These are phyloP conservation scores for Backusella psychrophila DNA, from an alignment of 192 early-diverging fungal species.

Conservation along the genomic window DNA sequence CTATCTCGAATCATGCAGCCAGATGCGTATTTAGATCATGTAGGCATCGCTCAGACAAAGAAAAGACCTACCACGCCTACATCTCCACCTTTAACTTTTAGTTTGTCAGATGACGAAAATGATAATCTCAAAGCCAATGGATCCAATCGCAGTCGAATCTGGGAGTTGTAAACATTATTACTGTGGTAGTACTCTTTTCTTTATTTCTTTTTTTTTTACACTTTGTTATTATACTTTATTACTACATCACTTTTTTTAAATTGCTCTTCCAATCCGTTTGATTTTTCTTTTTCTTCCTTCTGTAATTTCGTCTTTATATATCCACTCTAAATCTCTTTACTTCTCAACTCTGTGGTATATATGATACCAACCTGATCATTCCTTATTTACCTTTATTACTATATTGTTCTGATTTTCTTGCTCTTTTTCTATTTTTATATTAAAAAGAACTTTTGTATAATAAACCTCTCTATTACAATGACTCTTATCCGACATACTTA, in stretches of 20 bases:
- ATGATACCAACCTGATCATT: neutral
- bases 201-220: neutral
- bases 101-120: conserved; percentile 2
- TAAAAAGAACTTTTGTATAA: conserved; percentile 3
- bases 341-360: neutral
- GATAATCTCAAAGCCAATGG: neutral
- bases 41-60: conserved; percentile 17
- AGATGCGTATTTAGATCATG: conserved; percentile 36
- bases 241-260: neutral
- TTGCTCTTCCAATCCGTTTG: neutral
- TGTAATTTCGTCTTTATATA: neutral
- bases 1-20: conserved; percentile 38
- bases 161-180: neutral
- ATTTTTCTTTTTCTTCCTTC: neutral
- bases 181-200: neutral
- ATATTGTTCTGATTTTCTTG: neutral
- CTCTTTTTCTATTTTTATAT: conserved; percentile 2
- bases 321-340: neutral
- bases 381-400: neutral
- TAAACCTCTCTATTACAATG: neutral
- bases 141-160: neutral
- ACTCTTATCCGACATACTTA: neutral
- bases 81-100: neutral
- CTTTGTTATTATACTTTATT: neutral
- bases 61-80: conserved; percentile 10